phyloP scores from a whole-genome alignment of 305 asterid species.

The Coffea humblotiana region DNA sequence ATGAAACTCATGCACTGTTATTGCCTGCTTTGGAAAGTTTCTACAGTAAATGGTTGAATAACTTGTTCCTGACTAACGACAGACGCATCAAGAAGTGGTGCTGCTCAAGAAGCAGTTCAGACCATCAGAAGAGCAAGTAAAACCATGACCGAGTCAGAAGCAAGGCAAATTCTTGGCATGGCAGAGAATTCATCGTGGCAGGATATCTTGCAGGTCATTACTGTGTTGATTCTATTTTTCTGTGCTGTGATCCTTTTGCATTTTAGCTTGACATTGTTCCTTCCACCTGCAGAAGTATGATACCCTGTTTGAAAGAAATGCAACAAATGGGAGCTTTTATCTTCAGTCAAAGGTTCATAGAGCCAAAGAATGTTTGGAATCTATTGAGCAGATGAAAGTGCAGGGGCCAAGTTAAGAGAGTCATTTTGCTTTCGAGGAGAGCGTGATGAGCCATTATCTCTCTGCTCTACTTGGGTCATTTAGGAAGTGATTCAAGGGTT shows the following conservation, averaged over 20 bases:
- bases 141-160: slow-evolving; percentile 73
- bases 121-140: slow-evolving; percentile 49
- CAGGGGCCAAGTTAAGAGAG: slow-evolving; percentile 12
- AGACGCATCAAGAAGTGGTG: slow-evolving; percentile 85
- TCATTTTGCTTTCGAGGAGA: background rate
- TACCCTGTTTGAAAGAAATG: slow-evolving; percentile 37
- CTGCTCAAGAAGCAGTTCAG: slow-evolving; percentile 76
- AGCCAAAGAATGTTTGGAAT: slow-evolving; percentile 47
- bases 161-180: slow-evolving; percentile 82
- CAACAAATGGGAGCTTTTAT: slow-evolving; percentile 44
- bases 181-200: slow-evolving; percentile 69
- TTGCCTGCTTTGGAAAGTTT: background rate
- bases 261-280: background rate
- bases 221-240: background rate
- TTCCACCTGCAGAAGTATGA: slow-evolving; percentile 41
- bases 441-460: background rate
- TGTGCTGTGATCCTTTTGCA: background rate
- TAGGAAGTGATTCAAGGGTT: background rate
- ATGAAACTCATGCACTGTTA: background rate
- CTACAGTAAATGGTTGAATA: background rate
- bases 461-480: background rate
- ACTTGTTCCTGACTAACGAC: slow-evolving; percentile 9
- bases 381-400: slow-evolving; percentile 28
- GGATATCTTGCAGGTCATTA: slow-evolving; percentile 61
- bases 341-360: slow-evolving; percentile 48